Base-by-base conservation (phyloP, 1,284 basidiomycete species). In the Ustilago bromivora region DNA sequence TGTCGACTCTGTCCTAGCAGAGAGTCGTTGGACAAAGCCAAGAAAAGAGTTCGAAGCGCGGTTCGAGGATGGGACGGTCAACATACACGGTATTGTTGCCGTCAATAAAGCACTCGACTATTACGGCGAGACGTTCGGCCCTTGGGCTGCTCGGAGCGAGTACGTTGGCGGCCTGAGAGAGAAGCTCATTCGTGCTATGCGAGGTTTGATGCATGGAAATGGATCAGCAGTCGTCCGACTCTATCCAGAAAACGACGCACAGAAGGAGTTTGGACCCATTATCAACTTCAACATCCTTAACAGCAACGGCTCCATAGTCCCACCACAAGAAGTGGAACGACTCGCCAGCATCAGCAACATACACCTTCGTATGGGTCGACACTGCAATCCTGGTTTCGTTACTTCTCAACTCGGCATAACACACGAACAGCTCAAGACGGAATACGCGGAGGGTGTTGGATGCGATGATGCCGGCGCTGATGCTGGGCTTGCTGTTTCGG, bases 321-420 rank as follows among this genome's bases (percentile, higher is more conserved):
- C 79, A 35, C 73, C 80, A 23, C 67, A 74, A 34, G 76, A 80
- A 56, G 73, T 79, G 17, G 76, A 73, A 46, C 69, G 80, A 2
- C 60, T 82, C 2, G 80, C 80, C 13, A 71, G 66, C 57, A 63
- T 82, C 58, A 66, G 63, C 69, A 76, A 81, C 51, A 76, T 82
- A 49, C 80, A 82, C 38, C 56, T 82, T 6, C 72, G 80, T n/a
- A 71, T 70, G 58, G 80, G 80, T 9, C 59, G 80, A 35, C 76
- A 80, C 55, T 82, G 80, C 67, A 82, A 82, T 38, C 71, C 74
- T 13, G 80, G 80, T 11, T 80, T 78, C 13, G 71, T 79, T 31
- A 71, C 72, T 5, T 55, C 57, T 8, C 69, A 73, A n/a, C 71
- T 82, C 19, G 76, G 70, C 9, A 43, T 69, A 3, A 58, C 65